Evolutionary conservation across 2,329 filamentous ascomycete genomes (phyloP), one percentile per base, ranked within the genome.

Genomic region (Parascedosporium putredinis): DNA sequence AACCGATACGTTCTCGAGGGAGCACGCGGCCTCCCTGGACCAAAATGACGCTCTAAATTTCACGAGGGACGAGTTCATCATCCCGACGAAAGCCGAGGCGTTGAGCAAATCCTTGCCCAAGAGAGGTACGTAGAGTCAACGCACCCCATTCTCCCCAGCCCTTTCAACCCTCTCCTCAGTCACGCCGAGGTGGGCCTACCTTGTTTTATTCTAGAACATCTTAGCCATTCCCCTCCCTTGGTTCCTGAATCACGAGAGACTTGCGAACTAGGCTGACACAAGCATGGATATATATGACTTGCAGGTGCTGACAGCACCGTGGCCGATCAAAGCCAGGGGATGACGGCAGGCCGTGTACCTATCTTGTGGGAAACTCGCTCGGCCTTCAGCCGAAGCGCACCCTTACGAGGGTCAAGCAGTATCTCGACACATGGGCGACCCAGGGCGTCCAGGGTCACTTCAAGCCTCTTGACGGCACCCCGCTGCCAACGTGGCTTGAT

Each of bases 301-400:
- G 14, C 47, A 24, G 47, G 22, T n/a, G n/a, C n/a, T n/a, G n/a
- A n/a, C 25, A 45, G 24, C 23, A 22, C 9, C 23, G 25, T 14
- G 10, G 44, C 20, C 44, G 16, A 40, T 18, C 16, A 4, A 18
- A 22, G 16, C 20, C 36, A 40, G 36, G 36, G 36, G 36, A 27
- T 29, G 25, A 20, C 16, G 14, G 57, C 5, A 57, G 65, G 44
- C 58, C 61, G 51, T 63, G 64, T 52, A 83, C 88, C 52, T 96
- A 95, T 65, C 81, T 96, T 55, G 91, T 88, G 56, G 90, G 90
- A 51, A 95, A 95, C 69, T 95, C 88, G 0, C 76, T 95, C 1
- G 89, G 89, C 33, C 77, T 91, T 3, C 89, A 95, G 63, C 88
- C 90, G 42, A 77, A 74, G 51, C 62, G 63, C 49, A 65, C 63